Base-by-base conservation (phyloP, 768 basidiomycete species). In the Lactarius hatsudake region DNA sequence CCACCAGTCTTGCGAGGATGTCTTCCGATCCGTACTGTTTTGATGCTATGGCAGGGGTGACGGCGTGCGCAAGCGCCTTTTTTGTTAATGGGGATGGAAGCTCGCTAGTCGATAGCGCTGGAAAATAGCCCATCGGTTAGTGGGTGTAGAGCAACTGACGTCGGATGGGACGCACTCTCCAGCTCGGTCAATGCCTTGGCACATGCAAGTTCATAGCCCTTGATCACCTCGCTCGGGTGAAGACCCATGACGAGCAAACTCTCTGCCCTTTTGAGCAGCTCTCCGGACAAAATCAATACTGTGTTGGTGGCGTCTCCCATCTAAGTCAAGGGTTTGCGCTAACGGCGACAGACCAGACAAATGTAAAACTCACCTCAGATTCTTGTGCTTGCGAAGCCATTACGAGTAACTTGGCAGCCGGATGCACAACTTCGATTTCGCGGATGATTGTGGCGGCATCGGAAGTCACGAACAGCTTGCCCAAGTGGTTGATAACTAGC, bases 361-460 rank as follows among this genome's bases (percentile, higher is more conserved):
- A 48, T 0, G 30, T 23, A n/a, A 23, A 20, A 78, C 86, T 68
- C 65, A 94, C 95, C 85, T 98, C 96, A 0, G 88, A 77, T 76
- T 98, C 97, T 76, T 98, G 97, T 15, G 96, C 93, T 74, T 98
- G 95, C 32, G 92, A 93, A 32, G 95, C 94, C 94, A 98, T 97
- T 17, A 98, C 96, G n/a, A 98, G 80, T n/a, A 99, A 82, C 76
- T 98, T 99, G 38, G 96, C 97, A 6, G 96, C 97, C 1, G 97
- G 97, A 78, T 99, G 97, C 18, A 98, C 94, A 64, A 99, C 94
- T 75, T 99, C 97, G 75, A 98, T 88, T 80, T 99, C 97, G 71
- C 90, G 86, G 74, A 99, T 94, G 78, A 99, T 98, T 66, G 96
- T 98, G 15, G 97, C 97, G 12, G 97, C 96, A 85, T 99, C 96